A percentile compares a stretch with the other conserved stretches of the same genome.
These are phyloP conservation scores for Phytophthora colocasiae DNA, from an alignment of 352 stramenopile species.

Conservation along the genomic window DNA sequence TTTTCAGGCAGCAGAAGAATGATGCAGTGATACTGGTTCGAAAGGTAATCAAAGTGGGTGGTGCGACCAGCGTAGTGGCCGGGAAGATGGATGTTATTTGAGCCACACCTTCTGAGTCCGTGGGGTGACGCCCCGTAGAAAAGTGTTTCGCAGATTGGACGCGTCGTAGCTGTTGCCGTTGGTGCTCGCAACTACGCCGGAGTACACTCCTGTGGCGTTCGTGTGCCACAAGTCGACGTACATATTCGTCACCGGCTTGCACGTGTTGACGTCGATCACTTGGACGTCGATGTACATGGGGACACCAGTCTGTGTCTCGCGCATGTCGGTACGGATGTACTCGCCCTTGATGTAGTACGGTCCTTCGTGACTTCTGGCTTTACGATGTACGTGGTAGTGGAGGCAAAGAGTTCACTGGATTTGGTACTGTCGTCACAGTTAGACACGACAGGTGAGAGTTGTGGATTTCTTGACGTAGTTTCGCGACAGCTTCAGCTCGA, in stretches of 20 bases:
- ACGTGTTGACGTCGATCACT: slow-evolving; percentile 34
- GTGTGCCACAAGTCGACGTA: slow-evolving; percentile 40
- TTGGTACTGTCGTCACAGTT: slow-evolving; percentile 10
- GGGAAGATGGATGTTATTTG: slow-evolving; percentile 35
- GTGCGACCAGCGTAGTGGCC: slow-evolving; percentile 32
- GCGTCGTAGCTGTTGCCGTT: slow-evolving; percentile 28
- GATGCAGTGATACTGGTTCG: no score
- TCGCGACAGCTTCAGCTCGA: slow-evolving; percentile 19
- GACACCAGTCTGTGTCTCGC: slow-evolving; percentile 25
- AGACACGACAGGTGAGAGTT: neutral
- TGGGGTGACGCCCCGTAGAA: slow-evolving; percentile 29
- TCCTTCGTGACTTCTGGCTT: slow-evolving; percentile 36
- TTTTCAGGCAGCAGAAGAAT: no score
- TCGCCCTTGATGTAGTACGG: slow-evolving; percentile 38
- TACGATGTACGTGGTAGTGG: slow-evolving; percentile 9
- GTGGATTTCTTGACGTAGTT: slow-evolving; percentile 13
- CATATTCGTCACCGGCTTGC: slow-evolving; percentile 27
- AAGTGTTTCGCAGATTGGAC: slow-evolving; percentile 31
- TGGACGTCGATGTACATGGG: slow-evolving; percentile 34
- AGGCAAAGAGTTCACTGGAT: slow-evolving; percentile 20
- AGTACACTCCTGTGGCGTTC: slow-evolving; percentile 37
- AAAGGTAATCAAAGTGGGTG: slow-evolving; percentile 10
- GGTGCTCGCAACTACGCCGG: slow-evolving; percentile 28
- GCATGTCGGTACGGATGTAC: slow-evolving; percentile 32
- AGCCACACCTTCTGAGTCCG: slow-evolving; percentile 29